Evolutionary conservation across 176 grass and related monocot species (phyloP).

Genomic region (Zoysia japonica): DNA sequence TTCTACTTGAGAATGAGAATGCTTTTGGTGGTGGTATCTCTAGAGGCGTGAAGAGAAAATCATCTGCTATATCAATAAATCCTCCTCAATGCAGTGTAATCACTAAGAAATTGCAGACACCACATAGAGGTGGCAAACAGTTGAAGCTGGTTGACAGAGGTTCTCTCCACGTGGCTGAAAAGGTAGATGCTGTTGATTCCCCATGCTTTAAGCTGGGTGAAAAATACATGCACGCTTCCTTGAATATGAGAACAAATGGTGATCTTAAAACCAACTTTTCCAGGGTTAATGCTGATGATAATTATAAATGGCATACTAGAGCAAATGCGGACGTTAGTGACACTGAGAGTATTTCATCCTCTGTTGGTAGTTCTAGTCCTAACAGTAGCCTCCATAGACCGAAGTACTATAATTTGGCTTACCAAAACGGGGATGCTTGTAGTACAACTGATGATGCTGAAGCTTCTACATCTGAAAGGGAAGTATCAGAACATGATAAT

Average conservation of each 20-base stretch:
- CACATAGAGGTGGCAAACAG: slow-evolving; percentile 35
- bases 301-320: slow-evolving; percentile 34
- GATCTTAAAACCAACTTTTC: slow-evolving; percentile 41
- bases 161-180: slow-evolving; percentile 52
- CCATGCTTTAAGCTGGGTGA: slow-evolving; percentile 54
- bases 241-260: slow-evolving; percentile 48
- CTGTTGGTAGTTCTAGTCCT: slow-evolving; percentile 87
- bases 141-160: slow-evolving; percentile 34
- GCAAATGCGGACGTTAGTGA: slow-evolving; percentile 47
- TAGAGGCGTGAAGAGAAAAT: slow-evolving; percentile 59
- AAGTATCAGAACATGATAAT: slow-evolving; percentile 45
- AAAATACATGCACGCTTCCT: slow-evolving; percentile 55
- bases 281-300: slow-evolving; percentile 29
- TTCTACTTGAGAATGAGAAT: slow-evolving; percentile 46
- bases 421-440: slow-evolving; percentile 48
- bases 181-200: slow-evolving; percentile 81
- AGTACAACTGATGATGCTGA: slow-evolving; percentile 55
- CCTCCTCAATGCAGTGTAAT: slow-evolving; percentile 32
- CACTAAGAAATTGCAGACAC: slow-evolving; percentile 49
- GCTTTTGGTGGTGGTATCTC: slow-evolving; percentile 45
- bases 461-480: slow-evolving; percentile 61
- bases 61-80: slow-evolving; percentile 34
- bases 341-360: slow-evolving; percentile 63
- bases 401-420: slow-evolving; percentile 33
- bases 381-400: slow-evolving; percentile 40